Base-by-base conservation (phyloP, 129 eudicot genomes). In the Flaveria robusta region DNA sequence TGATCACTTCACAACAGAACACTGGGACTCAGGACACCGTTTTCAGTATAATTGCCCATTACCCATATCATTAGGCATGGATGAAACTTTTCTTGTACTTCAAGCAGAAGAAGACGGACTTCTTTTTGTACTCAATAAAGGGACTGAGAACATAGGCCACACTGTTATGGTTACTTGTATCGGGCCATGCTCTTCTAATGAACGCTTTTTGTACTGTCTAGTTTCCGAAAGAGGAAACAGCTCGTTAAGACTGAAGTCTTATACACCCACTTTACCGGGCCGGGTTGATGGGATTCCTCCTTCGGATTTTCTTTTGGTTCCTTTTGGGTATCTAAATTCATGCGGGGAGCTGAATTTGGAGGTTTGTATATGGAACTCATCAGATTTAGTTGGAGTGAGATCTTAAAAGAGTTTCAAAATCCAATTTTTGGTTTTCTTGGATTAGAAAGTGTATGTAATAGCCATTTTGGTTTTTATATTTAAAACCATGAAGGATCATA, bases 91-190 rank as follows among this genome's bases (percentile, higher is more conserved):
- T 74, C 88, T 90, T 65, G 88, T 88, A 64, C 86, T 90, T 12
- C 93, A 90, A 82, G 89, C 96, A 15, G 93, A 88, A 73, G 91
- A 88, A 68, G 93, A 90, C 60, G 96, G 96, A 1, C 62, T 75
- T 50, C 86, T 90, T 64, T 88, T 90, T 77, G 77, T 90, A 11
- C 84, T 90, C 7, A 84, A 86, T 47, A 90, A 86, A 80, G 91
- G 91, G 70, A 90, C 88, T 0, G 93, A 90, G 72, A 90, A 60
- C 56, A 85, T 90, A 5, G 96, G 96, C 9, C 89, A 86, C 52
- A 86, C 91, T 0, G 66, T 90, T 39, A 80, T 77, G 85, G 64
- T 90, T 34, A 90, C 93, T 16, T 85, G 93, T 52, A 79, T 91
- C 14, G 77, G 88, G 7, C 91, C 93, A 10, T 82, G 85, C 67